These are phyloP conservation scores for Przewalskia tangutica DNA, from an alignment of 257 asterid species.

Conservation along the genomic window DNA sequence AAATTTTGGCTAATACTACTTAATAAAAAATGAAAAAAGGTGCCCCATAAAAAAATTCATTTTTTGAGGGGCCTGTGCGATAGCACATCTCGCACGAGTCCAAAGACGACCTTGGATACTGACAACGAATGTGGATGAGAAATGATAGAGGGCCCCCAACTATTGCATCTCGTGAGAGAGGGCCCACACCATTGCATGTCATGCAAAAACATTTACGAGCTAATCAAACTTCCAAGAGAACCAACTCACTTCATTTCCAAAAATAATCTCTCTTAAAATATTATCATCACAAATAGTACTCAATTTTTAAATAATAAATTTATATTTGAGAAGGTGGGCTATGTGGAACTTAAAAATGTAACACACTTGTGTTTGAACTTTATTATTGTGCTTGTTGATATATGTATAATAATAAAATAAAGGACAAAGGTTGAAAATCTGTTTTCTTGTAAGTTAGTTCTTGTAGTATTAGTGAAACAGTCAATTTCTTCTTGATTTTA, in stretches of 20 bases:
- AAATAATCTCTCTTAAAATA: background rate
- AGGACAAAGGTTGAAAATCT: conserved; percentile 24
- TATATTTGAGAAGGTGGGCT: background rate
- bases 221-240: conserved; percentile 9
- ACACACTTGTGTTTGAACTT: conserved; percentile 11
- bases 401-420: background rate
- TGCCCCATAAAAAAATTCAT: no score
- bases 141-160: no score
- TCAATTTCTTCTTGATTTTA: conserved; percentile 1
- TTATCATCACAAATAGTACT: background rate
- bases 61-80: no score
- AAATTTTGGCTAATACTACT: no score
- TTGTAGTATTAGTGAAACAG: conserved; percentile 17
- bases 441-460: conserved; percentile 31
- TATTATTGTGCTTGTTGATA: conserved; percentile 12
- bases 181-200: no score
- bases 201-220: conserved; percentile 20
- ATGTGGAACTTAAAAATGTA: background rate
- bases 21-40: no score
- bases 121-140: no score
- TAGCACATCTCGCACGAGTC: no score
- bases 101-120: no score
- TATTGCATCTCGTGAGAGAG: no score
- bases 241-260: background rate
- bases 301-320: background rate